Conservation (phyloP, 2,329 filamentous ascomycete genomes). For the Colletotrichum theobromicola region DNA sequence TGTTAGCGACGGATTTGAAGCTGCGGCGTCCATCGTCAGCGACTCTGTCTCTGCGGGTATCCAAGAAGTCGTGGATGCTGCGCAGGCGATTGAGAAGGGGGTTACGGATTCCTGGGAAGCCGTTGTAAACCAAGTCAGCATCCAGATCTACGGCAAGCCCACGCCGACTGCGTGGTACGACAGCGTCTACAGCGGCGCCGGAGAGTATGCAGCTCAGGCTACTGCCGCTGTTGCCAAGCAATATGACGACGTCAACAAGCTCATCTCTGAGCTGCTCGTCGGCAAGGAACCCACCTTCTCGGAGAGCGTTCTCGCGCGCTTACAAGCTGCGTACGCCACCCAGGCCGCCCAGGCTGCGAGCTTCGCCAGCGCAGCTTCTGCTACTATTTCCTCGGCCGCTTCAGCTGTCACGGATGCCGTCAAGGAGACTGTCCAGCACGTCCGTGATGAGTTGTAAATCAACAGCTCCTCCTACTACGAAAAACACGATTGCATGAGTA, state of each 20-base stretch:
- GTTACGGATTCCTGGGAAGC: conserved; percentile 45
- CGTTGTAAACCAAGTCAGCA: conserved; percentile 66
- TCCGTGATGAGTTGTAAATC: conserved; percentile 47
- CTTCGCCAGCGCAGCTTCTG: conserved; percentile 38
- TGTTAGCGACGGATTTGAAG: conserved; percentile 46
- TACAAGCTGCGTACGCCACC: conserved; percentile 75
- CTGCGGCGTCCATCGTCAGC: conserved; percentile 38
- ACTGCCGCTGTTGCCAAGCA: conserved; percentile 58
- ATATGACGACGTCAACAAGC: conserved; percentile 71
- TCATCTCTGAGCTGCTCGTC: conserved; percentile 77
- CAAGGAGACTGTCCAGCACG: conserved; percentile 40
- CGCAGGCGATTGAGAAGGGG: conserved; percentile 41
- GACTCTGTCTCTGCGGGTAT: conserved; percentile 34
- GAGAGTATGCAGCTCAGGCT: conserved; percentile 65
- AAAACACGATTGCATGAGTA: conserved; percentile 20
- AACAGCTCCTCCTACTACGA: background rate
- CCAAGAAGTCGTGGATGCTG: conserved; percentile 47
- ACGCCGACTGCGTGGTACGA: conserved; percentile 62
- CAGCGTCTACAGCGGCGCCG: conserved; percentile 50
- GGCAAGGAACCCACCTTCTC: conserved; percentile 84
- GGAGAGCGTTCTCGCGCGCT: conserved; percentile 76
- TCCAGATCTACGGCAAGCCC: conserved; percentile 74
- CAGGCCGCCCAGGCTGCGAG: conserved; percentile 62
- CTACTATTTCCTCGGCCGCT: conserved; percentile 21
- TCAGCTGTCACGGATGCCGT: conserved; percentile 43